phyloP scores from a whole-genome alignment of 768 basidiomycete species.

The Paxillus rubicundulus region DNA sequence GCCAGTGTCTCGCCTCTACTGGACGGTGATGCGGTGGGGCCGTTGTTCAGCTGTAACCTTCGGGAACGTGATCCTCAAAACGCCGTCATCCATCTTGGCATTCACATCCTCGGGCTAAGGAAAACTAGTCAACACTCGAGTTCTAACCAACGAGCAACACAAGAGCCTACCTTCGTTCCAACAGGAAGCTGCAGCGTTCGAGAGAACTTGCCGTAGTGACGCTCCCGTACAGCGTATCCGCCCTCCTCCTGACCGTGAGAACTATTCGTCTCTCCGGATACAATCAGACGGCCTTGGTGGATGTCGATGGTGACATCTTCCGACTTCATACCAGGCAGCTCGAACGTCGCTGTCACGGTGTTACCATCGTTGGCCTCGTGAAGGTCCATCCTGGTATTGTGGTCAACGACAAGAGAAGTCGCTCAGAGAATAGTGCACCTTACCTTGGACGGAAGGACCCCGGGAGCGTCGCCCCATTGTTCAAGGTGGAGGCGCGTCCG shows the following conservation, averaged over 20 bases:
- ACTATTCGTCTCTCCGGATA: slow-evolving; percentile 43
- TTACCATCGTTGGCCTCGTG: slow-evolving; percentile 43
- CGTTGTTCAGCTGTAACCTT: slow-evolving; percentile 12
- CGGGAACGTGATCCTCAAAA: slow-evolving; percentile 49
- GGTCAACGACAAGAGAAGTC: not conserved
- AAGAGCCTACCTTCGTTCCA: slow-evolving; percentile 42
- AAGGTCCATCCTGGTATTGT: slow-evolving; percentile 41
- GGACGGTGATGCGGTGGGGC: too few species aligned
- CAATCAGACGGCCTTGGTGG: slow-evolving; percentile 43
- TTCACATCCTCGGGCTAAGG: slow-evolving; percentile 44
- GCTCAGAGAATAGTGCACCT: not conserved
- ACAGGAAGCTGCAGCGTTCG: slow-evolving; percentile 44
- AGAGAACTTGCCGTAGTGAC: slow-evolving; percentile 44
- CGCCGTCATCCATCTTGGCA: slow-evolving; percentile 46
- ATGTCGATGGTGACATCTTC: slow-evolving; percentile 48
- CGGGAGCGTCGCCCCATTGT: not conserved
- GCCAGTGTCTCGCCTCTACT: too few species aligned
- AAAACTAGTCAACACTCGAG: not conserved
- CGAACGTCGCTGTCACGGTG: slow-evolving; percentile 50
- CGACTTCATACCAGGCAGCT: slow-evolving; percentile 53
- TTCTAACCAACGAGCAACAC: not conserved
- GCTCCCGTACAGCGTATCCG: slow-evolving; percentile 43
- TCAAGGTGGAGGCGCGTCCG: not conserved
- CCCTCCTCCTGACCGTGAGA: slow-evolving; percentile 33
- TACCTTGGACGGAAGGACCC: slow-evolving; percentile 28